Conservation (phyloP, 129 eudicot genomes). For the carrot (Daucus carota) region DNA sequence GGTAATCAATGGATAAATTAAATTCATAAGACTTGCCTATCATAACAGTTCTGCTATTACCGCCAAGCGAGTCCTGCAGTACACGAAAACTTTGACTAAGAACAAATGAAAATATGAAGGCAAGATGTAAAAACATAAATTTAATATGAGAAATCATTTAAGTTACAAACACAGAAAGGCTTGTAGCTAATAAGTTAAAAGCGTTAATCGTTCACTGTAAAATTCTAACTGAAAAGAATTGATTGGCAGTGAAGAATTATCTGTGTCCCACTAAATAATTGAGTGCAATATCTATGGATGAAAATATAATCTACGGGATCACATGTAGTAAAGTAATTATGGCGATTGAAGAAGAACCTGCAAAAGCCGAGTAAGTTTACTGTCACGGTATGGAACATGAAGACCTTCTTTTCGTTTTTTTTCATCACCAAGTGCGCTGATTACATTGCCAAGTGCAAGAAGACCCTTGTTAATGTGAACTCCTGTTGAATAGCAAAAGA, state of each 20-base stretch:
- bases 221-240: neutral
- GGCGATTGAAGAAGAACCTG: conserved; percentile 49
- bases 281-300: neutral
- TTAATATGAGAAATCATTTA: neutral
- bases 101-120: neutral
- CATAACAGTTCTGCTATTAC: conserved; percentile 99
- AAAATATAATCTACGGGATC: neutral
- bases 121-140: neutral
- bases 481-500: conserved; percentile 34
- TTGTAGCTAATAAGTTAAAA: neutral
- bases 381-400: conserved; percentile 96
- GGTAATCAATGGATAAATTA: too few species aligned
- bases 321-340: neutral
- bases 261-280: neutral
- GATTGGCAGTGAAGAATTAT: neutral
- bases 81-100: neutral
- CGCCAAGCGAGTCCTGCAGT: conserved; percentile 97
- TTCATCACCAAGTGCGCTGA: conserved; percentile 98
- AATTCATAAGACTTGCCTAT: conserved; percentile 63
- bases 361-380: conserved; percentile 93
- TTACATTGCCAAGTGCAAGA: conserved; percentile 98
- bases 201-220: neutral
- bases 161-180: neutral
- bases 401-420: conserved; percentile 94
- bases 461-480: conserved; percentile 99